Evolutionary conservation across 2,329 filamentous ascomycete genomes (phyloP), one percentile per base, ranked within the genome.

Genomic region (Helminthosporium solani): DNA sequence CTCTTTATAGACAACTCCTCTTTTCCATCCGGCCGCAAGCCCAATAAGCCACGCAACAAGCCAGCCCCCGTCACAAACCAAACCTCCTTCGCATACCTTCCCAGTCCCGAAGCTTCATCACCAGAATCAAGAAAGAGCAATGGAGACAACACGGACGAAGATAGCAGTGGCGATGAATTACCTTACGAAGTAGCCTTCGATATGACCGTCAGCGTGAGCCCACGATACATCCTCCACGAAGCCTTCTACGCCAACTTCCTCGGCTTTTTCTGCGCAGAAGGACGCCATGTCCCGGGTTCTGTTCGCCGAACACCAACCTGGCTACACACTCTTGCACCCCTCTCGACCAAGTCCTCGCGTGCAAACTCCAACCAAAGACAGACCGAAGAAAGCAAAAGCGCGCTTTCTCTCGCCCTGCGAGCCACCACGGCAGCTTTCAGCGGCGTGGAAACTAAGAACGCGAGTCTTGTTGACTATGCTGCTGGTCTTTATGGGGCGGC

Each of bases 231-330:
- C 12, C 30, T 55, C 34, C 50, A 43, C 16, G 49, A 59, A 34
- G 50, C 49, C n/a, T 57, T 58, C 40, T 61, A 49, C 33, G 40
- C 46, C 18, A 52, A 57, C 23, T 53, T 58, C 21, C 36, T 56
- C 14, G 23, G 27, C 4, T 59, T 52, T 27, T 58, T 59, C 40
- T 46, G 51, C 23, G 53, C 49, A 4, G 54, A 58, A 33, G 48
- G 50, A 2, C 36, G 34, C 6, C 46, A 52, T 33, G 14, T 54
- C 2, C 44, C 44, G 7, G 55, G 53, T 23, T 30, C 44, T n/a
- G 31, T 33, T 16, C 31, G 42, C 3, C 33, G 47, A 1, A 42
- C 47, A 14, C 47, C 47, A 14, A 57, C 47, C 9, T 61, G 58
- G 58, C 30, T 61, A n/a, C 47, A 60, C 42, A 20, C 43, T 19